A percentile compares a stretch with the other conserved stretches of the same genome.
Conservation (phyloP, 2,329 filamentous ascomycete species). For the Bipolaris gigantea region DNA sequence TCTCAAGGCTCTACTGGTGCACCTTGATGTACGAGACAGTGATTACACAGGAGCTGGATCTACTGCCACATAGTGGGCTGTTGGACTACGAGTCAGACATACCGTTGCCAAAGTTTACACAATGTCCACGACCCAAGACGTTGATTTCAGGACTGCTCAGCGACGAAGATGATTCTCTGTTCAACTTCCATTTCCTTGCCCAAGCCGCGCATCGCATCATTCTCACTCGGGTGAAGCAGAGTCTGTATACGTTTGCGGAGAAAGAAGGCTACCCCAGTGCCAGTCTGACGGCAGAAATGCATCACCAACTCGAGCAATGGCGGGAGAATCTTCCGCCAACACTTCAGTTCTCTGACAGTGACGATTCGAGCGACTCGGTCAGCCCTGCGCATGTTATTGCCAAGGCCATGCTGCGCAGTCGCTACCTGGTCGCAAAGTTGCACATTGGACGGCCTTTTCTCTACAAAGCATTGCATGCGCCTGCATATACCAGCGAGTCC, state of each 20-base stretch:
- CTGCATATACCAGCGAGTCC: slow-evolving; percentile 31
- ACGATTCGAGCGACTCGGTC: slow-evolving; percentile 31
- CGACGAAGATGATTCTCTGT: slow-evolving; percentile 56
- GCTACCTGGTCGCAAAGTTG: slow-evolving; percentile 44
- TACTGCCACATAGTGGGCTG: slow-evolving; percentile 56
- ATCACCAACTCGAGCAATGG: slow-evolving; percentile 60
- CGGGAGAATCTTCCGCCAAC: slow-evolving; percentile 54
- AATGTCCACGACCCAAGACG: slow-evolving; percentile 45
- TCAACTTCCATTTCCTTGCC: slow-evolving; percentile 61
- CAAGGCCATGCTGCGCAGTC: slow-evolving; percentile 44
- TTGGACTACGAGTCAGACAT: slow-evolving; percentile 56
- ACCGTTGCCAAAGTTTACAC: slow-evolving; percentile 57
- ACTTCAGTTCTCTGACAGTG: slow-evolving; percentile 50
- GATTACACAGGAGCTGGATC: slow-evolving; percentile 56
- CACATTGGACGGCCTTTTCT: slow-evolving; percentile 45
- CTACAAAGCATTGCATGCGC: slow-evolving; percentile 44
- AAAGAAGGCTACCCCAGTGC: slow-evolving; percentile 49
- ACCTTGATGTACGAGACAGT: slow-evolving; percentile 60
- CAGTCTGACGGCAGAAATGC: slow-evolving; percentile 55
- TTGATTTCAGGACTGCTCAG: slow-evolving; percentile 39
- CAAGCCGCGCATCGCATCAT: slow-evolving; percentile 61
- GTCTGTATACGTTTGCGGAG: slow-evolving; percentile 53
- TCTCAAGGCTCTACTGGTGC: slow-evolving; percentile 59
- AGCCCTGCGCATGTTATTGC: slow-evolving; percentile 44
- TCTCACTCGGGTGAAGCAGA: slow-evolving; percentile 57